These are phyloP conservation scores for Mortierella sp. DNA, from an alignment of 371 early-diverging fungal species.

Conservation along the genomic window DNA sequence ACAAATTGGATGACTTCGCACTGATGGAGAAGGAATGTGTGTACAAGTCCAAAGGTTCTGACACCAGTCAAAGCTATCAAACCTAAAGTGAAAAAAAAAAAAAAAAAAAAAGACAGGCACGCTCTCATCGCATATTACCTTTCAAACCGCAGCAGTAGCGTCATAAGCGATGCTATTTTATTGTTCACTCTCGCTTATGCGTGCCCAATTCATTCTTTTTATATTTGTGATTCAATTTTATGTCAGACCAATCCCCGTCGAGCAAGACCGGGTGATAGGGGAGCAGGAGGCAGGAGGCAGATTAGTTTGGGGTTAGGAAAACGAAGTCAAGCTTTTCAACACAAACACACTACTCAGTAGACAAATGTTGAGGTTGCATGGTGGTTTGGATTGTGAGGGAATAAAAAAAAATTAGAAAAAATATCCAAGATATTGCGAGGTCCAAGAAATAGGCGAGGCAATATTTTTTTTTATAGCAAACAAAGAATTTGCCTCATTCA, in stretches of 20 bases:
- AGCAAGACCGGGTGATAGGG: constrained; percentile 17
- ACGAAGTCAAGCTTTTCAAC: too few species aligned
- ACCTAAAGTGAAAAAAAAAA: not conserved
- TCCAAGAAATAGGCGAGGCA: not conserved
- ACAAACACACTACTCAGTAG: not conserved
- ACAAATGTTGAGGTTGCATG: too few species aligned
- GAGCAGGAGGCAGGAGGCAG: constrained; percentile 2
- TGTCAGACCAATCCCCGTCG: constrained; percentile 17
- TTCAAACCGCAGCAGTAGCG: not conserved
- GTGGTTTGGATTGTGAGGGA: not conserved
- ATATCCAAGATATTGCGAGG: too few species aligned
- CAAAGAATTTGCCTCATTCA: not conserved
- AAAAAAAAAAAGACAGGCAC: not conserved
- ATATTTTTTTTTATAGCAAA: not conserved
- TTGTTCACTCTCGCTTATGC: not conserved
- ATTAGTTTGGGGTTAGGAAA: not conserved
- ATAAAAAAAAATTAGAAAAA: not conserved
- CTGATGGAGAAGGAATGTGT: not conserved
- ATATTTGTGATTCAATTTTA: not conserved
- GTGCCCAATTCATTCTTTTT: too few species aligned
- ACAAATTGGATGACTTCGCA: not conserved
- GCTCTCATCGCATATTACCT: not conserved
- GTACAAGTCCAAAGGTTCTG: not conserved
- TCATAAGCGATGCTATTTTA: too few species aligned
- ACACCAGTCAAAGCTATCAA: not conserved